A percentile compares a stretch with the other conserved stretches of the same genome.
Conservation (phyloP, 352 stramenopile genomes). For the Phytophthora brassicae region DNA sequence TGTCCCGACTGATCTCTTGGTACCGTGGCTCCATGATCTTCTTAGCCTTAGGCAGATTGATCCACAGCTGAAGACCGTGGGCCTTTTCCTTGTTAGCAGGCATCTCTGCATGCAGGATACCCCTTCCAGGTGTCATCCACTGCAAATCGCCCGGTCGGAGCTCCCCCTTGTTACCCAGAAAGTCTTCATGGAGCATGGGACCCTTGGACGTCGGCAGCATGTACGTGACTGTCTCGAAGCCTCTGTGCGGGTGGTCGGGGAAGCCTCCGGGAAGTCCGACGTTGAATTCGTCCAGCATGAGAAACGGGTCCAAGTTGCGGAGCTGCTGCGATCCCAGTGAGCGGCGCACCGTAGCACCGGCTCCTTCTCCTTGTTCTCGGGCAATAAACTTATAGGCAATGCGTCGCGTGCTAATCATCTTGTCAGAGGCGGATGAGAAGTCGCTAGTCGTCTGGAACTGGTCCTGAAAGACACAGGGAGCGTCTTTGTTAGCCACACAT, state of each 20-base stretch:
- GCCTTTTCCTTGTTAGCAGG: constrained; percentile 34
- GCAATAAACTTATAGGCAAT: constrained; percentile 62
- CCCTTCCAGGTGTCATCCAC: constrained; percentile 59
- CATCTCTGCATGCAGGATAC: constrained; percentile 62
- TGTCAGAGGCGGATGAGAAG: constrained; percentile 8
- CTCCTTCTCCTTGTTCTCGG: constrained; percentile 53
- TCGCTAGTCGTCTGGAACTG: constrained; percentile 2
- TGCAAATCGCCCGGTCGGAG: constrained; percentile 51
- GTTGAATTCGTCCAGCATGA: constrained; percentile 66
- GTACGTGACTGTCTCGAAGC: constrained; percentile 93
- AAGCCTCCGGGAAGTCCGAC: constrained; percentile 76
- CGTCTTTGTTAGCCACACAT: constrained; percentile 29
- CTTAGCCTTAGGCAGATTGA: constrained; percentile 45
- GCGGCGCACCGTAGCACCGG: constrained; percentile 53
- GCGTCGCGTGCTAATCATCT: constrained; percentile 36
- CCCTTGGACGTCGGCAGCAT: constrained; percentile 73
- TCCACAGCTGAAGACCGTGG: constrained; percentile 55
- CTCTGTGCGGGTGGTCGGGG: constrained; percentile 89
- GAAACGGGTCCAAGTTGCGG: constrained; percentile 51
- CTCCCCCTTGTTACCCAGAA: constrained; percentile 56
- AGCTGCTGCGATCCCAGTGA: constrained; percentile 57
- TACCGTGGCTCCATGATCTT: constrained; percentile 59
- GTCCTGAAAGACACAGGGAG: constrained; percentile 26
- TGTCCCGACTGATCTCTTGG: constrained; percentile 49
- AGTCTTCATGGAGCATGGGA: constrained; percentile 88